A percentile compares a stretch with the other conserved stretches of the same genome.
Evolutionary conservation across 2,329 filamentous ascomycete species (phyloP).

Genomic region (Pestalotiopsis sp.): DNA sequence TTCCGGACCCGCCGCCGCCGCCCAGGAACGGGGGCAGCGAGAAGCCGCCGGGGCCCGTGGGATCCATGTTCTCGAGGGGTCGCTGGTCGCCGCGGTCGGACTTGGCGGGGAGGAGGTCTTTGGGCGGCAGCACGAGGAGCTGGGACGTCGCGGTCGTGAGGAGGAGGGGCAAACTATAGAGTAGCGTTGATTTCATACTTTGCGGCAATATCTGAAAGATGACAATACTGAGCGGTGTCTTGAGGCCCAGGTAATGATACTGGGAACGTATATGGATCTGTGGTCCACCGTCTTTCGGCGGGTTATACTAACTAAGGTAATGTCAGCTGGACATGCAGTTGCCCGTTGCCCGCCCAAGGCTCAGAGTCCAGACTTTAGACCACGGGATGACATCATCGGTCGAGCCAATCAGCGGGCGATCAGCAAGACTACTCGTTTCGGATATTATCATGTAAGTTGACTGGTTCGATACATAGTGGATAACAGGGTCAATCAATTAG

Average conservation of each 20-base stretch:
- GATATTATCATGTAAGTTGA: background rate
- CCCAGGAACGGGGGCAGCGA: conserved; percentile 9
- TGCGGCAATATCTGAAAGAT: background rate
- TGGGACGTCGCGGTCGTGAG: conserved; percentile 22
- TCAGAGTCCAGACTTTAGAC: background rate
- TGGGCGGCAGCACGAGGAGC: conserved; percentile 22
- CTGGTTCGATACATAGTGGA: background rate
- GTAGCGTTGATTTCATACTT: conserved; percentile 5
- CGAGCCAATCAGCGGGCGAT: background rate
- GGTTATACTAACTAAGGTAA: background rate
- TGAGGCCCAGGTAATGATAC: background rate
- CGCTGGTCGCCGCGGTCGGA: conserved; percentile 21
- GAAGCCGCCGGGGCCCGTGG: conserved; percentile 18
- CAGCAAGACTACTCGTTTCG: background rate
- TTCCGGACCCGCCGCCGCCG: conserved; percentile 37
- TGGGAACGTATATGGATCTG: background rate
- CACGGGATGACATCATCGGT: background rate
- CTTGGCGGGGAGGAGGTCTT: conserved; percentile 19
- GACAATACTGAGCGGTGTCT: background rate
- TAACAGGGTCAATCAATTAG: background rate
- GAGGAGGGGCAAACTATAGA: background rate
- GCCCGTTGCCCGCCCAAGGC: background rate
- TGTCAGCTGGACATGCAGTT: background rate
- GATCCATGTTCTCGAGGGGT: conserved; percentile 33
- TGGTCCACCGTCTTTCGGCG: background rate